A percentile compares a stretch with the other conserved stretches of the same genome.
These are phyloP conservation scores for Kandelia obovata DNA, from an alignment of 345 rosid species.

Conservation along the genomic window DNA sequence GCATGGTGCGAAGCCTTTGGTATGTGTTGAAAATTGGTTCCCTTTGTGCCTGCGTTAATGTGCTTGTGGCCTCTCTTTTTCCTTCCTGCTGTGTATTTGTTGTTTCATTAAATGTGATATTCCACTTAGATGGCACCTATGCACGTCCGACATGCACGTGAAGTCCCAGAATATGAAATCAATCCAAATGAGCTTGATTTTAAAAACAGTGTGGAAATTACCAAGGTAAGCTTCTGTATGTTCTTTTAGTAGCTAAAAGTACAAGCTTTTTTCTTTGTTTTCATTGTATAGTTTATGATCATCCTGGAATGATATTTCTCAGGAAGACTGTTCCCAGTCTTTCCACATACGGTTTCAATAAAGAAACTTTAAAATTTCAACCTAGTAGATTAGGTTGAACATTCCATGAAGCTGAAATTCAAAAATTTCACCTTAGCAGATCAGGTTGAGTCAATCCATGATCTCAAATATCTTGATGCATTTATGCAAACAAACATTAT, in stretches of 20 bases:
- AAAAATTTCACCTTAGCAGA: too few species aligned
- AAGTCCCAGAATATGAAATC: constrained; percentile 94
- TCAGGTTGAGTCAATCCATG: too few species aligned
- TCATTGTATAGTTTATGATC: not conserved
- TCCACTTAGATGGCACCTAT: constrained; percentile 72
- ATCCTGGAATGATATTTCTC: not conserved
- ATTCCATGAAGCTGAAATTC: too few species aligned
- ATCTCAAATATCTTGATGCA: too few species aligned
- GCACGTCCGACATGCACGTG: constrained; percentile 80
- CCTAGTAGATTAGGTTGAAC: too few species aligned
- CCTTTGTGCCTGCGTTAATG: not conserved
- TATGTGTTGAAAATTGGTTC: constrained; percentile 28
- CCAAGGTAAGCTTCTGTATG: constrained; percentile 48
- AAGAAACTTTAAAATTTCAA: too few species aligned
- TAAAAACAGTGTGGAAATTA: constrained; percentile 62
- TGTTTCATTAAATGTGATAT: not conserved
- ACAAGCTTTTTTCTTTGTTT: not conserved
- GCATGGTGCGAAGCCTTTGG: constrained; percentile 78
- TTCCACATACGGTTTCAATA: not conserved
- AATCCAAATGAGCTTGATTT: constrained; percentile 70
- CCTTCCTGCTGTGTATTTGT: not conserved
- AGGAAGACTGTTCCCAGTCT: not conserved
- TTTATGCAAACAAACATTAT: too few species aligned
- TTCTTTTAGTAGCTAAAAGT: not conserved
- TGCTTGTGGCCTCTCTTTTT: not conserved